Percentiles rank a stretch among this genome's conserved stretches.
Conservation (phyloP, 192 early-diverging fungal species). For the Chytriomyces sp. region DNA sequence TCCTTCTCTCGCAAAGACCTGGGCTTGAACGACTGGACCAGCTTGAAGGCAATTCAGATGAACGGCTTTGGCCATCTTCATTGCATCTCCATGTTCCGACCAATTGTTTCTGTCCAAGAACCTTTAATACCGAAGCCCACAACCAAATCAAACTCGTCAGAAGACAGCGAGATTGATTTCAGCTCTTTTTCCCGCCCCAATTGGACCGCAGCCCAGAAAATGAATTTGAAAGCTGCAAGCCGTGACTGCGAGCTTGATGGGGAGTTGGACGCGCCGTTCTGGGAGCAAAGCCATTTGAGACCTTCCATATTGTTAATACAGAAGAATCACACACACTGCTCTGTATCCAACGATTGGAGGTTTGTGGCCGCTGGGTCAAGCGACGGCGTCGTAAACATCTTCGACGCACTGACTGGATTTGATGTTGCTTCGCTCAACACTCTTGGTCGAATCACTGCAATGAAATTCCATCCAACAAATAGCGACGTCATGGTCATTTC, state of each 20-base stretch:
- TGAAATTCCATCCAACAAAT: neutral
- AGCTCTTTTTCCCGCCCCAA: neutral
- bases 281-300: neutral
- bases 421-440: constrained; percentile 10
- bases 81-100: neutral
- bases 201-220: neutral
- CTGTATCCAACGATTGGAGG: neutral
- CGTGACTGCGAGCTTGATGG: neutral
- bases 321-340: constrained; percentile 3
- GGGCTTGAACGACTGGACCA: neutral
- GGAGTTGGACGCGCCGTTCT: neutral
- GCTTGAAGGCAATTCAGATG: neutral
- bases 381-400: neutral
- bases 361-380: constrained; percentile 1
- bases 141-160: neutral
- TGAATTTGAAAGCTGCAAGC: neutral
- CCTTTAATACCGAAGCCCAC: neutral
- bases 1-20: neutral
- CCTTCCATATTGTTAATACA: neutral
- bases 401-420: constrained; percentile 13
- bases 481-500: neutral
- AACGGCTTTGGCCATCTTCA: constrained; percentile 8
- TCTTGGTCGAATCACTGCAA: neutral
- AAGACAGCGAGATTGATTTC: too few species aligned
- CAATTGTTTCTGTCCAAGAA: constrained; percentile 7